Base-by-base conservation (phyloP, 306 rosid genomes). In the Argentina anserina region DNA sequence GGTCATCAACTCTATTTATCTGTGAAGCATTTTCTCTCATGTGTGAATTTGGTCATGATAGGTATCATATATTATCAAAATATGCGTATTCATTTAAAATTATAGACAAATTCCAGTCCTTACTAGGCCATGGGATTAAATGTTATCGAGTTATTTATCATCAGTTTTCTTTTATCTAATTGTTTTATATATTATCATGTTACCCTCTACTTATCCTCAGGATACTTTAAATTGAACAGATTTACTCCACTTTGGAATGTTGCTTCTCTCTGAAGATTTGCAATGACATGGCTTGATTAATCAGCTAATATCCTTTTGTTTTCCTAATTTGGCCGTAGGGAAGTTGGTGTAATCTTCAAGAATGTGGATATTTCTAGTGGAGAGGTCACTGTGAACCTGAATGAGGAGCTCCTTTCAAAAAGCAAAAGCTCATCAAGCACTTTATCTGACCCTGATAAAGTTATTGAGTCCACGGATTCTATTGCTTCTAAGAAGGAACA, bases 21-120 rank as follows among this genome's bases (percentile, higher is more conserved):
- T 95, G 99, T 72, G 97, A 90, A 87, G 88, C 80, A 52, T 84
- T 95, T 67, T 84, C 92, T 9, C 74, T 95, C 80, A 81, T 85
- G 25, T 86, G 93, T 82, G 97, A 91, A 88, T 88, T 95, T 84
- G 99, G 91, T 80, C 93, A 87, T 75, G 88, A 91, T 80, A 95
- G 99, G 99, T 95, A 90, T 60, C 72, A 79, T 81, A 33, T 67
- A 7, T 58, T 56, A 13, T 28, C 41, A 41, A 69, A 21, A 13
- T 67, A 37, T 42, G 28, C 5, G 53, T 34, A 21, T 71, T 45
- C 64, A 13, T 41, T 36, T 33, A 33, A 5, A 33, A 33, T 33
- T 33, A 33, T 75, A 34, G 56, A 37, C 12, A 62, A 67, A 65
- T 42, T n/a, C 36, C 8, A 61, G 5, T 33, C 25, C 29, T 52